These are phyloP conservation scores for Ustilago trichophora DNA, from an alignment of 1,284 basidiomycete species.

Conservation along the genomic window DNA sequence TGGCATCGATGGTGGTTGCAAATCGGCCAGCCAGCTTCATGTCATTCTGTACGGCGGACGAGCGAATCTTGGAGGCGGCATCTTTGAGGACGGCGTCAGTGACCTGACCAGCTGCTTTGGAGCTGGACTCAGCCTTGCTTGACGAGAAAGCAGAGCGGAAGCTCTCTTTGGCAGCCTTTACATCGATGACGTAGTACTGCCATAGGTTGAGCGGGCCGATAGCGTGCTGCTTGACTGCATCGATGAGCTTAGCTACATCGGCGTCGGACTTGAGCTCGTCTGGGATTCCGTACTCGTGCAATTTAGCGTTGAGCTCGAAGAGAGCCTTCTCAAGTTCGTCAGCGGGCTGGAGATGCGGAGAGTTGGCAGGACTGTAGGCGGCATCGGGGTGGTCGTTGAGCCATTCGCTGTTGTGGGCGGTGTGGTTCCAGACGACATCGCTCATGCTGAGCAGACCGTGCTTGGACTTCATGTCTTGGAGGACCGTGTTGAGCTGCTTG, in stretches of 20 bases:
- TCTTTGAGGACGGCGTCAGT: slow-evolving; percentile 13
- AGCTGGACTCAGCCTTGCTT: slow-evolving; percentile 7
- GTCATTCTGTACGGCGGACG: slow-evolving; percentile 47
- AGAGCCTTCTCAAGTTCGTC: slow-evolving; percentile 59
- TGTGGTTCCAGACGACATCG: slow-evolving; percentile 62
- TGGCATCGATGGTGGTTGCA: slow-evolving; percentile 46
- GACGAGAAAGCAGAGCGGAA: slow-evolving; percentile 28
- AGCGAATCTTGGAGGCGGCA: slow-evolving; percentile 28
- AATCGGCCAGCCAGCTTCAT: slow-evolving; percentile 50
- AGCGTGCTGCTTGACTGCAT: slow-evolving; percentile 51
- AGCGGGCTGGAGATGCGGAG: slow-evolving; percentile 59
- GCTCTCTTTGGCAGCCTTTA: slow-evolving; percentile 33
- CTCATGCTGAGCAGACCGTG: slow-evolving; percentile 61
- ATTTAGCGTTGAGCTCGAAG: slow-evolving; percentile 38
- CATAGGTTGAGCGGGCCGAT: slow-evolving; percentile 53
- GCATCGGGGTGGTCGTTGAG: slow-evolving; percentile 61
- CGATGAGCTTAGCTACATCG: slow-evolving; percentile 50
- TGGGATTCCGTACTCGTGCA: slow-evolving; percentile 40
- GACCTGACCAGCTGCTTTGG: slow-evolving; percentile 1
- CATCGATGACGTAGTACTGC: slow-evolving; percentile 61
- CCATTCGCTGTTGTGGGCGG: slow-evolving; percentile 57
- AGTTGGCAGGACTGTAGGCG: slow-evolving; percentile 59
- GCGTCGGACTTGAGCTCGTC: slow-evolving; percentile 41
- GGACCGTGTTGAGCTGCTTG: slow-evolving; percentile 30
- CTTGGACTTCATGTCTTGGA: slow-evolving; percentile 46